Evolutionary conservation across 1,139 yeast species (phyloP).

Genomic region (Candida labiduridarum): DNA sequence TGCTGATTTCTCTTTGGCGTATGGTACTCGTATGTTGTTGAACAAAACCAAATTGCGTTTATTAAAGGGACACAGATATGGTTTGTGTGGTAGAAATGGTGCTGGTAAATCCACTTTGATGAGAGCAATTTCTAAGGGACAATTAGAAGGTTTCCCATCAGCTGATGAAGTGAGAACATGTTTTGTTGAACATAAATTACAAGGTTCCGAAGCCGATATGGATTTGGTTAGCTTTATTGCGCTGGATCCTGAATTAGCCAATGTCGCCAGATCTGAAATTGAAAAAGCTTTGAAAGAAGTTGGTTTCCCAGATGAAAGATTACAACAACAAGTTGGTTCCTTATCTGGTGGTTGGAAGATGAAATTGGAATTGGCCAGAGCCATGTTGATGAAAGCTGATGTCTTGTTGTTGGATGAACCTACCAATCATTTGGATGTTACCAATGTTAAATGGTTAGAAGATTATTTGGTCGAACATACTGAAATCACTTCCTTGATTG

Average conservation of each 20-base stretch:
- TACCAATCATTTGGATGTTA: slow-evolving; percentile 95
- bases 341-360: slow-evolving; percentile 99
- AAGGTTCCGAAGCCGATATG: slow-evolving; percentile 92
- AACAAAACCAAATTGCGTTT: slow-evolving; percentile 88
- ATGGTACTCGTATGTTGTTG: slow-evolving; percentile 95
- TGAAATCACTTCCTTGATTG: slow-evolving; percentile 90
- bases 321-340: slow-evolving; percentile 88
- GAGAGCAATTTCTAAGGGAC: slow-evolving; percentile 97
- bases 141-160: slow-evolving; percentile 96
- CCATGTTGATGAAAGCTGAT: slow-evolving; percentile 97
- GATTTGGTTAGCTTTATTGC: slow-evolving; percentile 87
- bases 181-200: slow-evolving; percentile 95
- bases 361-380: slow-evolving; percentile 97
- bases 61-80: slow-evolving; percentile 94
- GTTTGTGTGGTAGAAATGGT: slow-evolving; percentile 98
- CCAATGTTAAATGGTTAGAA: slow-evolving; percentile 91
- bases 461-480: slow-evolving; percentile 80
- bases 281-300: slow-evolving; percentile 75
- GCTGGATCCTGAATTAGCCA: slow-evolving; percentile 78
- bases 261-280: slow-evolving; percentile 68
- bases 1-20: slow-evolving; percentile 93
- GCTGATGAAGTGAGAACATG: slow-evolving; percentile 87
- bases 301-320: slow-evolving; percentile 90
- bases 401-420: slow-evolving; percentile 95
- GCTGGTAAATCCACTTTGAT: slow-evolving; percentile 97